These are phyloP conservation scores for Sarocladium oryzae DNA, from an alignment of 2,329 filamentous ascomycete species.

Conservation along the genomic window DNA sequence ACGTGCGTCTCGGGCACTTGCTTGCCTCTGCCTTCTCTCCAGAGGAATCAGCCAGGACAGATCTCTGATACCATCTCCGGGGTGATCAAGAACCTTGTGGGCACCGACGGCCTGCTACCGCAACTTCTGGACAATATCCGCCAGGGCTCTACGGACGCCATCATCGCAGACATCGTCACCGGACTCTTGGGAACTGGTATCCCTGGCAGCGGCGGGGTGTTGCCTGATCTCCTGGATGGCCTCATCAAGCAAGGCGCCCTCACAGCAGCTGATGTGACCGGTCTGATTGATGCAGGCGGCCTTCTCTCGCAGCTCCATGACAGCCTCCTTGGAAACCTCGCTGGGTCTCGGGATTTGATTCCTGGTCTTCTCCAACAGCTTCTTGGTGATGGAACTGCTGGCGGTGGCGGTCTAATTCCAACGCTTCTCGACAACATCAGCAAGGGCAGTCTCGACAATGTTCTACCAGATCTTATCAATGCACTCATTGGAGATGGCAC, in stretches of 20 bases:
- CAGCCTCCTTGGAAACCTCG: neutral
- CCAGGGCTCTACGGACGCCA: neutral
- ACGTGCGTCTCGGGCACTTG: constrained; percentile 5
- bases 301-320: neutral
- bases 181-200: neutral
- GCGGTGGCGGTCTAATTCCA: constrained; percentile 1
- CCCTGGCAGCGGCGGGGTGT: neutral
- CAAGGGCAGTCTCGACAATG: neutral
- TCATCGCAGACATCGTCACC: neutral
- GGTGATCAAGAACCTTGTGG: neutral
- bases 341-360: neutral
- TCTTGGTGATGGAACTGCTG: neutral
- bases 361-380: neutral
- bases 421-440: constrained; percentile 3
- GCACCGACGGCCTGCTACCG: neutral
- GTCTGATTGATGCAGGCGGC: neutral
- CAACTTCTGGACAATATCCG: neutral
- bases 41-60: neutral
- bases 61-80: neutral
- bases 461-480: neutral
- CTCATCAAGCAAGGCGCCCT: constrained; percentile 5
- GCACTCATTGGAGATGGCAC: constrained; percentile 3
- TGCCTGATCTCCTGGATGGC: neutral
- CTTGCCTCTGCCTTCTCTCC: neutral
- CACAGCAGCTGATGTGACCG: neutral